Conservation (phyloP, 257 asterid genomes). For the Penstemon eatonii region DNA sequence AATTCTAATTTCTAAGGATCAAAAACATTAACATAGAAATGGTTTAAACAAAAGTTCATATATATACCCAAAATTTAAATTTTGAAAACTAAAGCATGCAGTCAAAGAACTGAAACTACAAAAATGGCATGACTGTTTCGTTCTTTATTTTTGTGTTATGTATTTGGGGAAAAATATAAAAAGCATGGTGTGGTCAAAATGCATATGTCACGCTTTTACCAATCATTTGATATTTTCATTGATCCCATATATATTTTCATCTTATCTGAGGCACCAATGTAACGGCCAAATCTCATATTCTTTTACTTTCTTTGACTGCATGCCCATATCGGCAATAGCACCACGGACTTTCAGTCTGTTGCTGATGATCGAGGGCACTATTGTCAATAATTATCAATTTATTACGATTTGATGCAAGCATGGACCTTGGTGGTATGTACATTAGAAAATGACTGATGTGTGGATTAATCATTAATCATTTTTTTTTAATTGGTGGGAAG, state of each 20-base stretch:
- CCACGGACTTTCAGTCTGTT: neutral
- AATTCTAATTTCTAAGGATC: too few species aligned
- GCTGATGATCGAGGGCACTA: neutral
- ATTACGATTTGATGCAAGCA: neutral
- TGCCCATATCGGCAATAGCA: neutral
- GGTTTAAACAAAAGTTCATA: too few species aligned
- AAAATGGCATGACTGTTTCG: too few species aligned
- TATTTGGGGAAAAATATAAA: neutral
- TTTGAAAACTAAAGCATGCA: too few species aligned
- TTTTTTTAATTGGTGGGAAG: neutral
- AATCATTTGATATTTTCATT: neutral
- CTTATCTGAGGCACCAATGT: neutral
- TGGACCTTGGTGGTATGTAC: neutral
- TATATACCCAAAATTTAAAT: too few species aligned
- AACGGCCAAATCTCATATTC: neutral
- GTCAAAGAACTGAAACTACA: too few species aligned
- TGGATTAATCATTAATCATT: neutral
- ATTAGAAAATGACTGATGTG: neutral
- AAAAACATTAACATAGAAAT: too few species aligned
- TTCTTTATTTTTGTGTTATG: too few species aligned
- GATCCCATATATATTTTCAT: too few species aligned
- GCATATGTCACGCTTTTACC: slow-evolving; percentile 1
- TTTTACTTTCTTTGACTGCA: neutral
- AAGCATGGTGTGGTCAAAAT: slow-evolving; percentile 17
- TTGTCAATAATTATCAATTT: neutral